These are phyloP conservation scores for Termitomyces sp. DNA, from an alignment of 768 basidiomycete genomes.

Conservation along the genomic window DNA sequence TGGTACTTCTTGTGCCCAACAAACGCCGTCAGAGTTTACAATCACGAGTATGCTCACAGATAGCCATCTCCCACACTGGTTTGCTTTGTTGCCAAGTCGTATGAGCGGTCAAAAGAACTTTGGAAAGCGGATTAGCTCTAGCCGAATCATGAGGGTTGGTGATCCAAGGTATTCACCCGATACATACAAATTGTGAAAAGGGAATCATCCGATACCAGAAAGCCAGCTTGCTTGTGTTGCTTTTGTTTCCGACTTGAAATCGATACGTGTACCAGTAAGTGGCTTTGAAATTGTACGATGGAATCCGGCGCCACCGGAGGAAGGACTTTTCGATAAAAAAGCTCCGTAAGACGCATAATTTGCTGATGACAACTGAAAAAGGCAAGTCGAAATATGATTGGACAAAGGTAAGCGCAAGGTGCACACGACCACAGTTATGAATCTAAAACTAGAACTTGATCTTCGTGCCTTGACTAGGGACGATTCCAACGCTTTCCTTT, in stretches of 20 bases:
- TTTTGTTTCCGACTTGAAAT: neutral
- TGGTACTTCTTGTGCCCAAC: neutral
- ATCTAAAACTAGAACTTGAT: slow-evolving; percentile 52
- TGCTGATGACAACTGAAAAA: neutral
- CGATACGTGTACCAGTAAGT: neutral
- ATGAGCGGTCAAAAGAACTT: neutral
- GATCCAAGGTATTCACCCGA: too few species aligned
- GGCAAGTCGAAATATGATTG: neutral
- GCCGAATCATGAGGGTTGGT: neutral
- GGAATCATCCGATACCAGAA: neutral
- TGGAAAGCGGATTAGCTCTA: neutral
- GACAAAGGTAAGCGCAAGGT: neutral
- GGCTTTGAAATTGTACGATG: neutral
- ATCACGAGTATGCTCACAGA: too few species aligned
- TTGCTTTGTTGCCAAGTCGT: neutral
- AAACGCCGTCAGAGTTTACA: neutral
- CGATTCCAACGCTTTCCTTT: slow-evolving; percentile 57
- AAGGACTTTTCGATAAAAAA: neutral
- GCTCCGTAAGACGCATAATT: neutral
- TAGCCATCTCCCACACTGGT: too few species aligned
- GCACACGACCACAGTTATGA: slow-evolving; percentile 12
- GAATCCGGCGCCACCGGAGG: neutral
- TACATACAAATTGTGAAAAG: neutral
- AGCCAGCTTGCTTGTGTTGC: neutral
- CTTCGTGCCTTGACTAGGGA: slow-evolving; percentile 79